These are phyloP conservation scores for Coix lacrymajobi DNA, from an alignment of 176 grass and related monocot genomes.

Conservation along the genomic window DNA sequence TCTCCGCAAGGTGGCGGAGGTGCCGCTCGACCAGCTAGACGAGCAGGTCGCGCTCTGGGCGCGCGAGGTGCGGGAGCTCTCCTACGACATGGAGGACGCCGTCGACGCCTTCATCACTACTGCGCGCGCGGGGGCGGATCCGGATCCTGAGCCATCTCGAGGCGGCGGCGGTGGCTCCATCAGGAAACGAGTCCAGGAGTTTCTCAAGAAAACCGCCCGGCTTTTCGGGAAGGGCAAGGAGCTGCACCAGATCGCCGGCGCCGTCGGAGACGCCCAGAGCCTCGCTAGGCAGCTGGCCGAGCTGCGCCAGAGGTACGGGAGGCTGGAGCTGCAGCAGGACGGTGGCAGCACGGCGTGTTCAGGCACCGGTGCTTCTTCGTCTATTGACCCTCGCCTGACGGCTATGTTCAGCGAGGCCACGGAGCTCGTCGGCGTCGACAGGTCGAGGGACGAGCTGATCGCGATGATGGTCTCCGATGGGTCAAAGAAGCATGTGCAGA, in stretches of 20 bases:
- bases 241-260: neutral
- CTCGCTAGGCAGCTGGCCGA: neutral
- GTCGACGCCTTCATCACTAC: neutral
- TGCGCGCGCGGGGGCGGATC: neutral
- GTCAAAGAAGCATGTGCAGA: neutral
- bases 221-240: neutral
- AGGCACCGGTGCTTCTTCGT: neutral
- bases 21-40: neutral
- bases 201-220: neutral
- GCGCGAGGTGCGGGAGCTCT: neutral
- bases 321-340: neutral
- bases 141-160: too few species aligned
- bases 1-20: neutral
- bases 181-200: neutral
- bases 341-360: too few species aligned
- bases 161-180: neutral
- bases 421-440: slow-evolving; percentile 1
- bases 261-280: neutral
- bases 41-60: neutral
- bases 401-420: neutral
- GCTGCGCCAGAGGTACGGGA: neutral
- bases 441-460: neutral
- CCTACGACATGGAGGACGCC: slow-evolving; percentile 19
- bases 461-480: neutral
- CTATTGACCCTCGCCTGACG: neutral